Percentiles rank a stretch among this genome's conserved stretches.
Evolutionary conservation across 495 filamentous ascomycete genomes (phyloP).

Genomic region (Bathelium albidoporum): DNA sequence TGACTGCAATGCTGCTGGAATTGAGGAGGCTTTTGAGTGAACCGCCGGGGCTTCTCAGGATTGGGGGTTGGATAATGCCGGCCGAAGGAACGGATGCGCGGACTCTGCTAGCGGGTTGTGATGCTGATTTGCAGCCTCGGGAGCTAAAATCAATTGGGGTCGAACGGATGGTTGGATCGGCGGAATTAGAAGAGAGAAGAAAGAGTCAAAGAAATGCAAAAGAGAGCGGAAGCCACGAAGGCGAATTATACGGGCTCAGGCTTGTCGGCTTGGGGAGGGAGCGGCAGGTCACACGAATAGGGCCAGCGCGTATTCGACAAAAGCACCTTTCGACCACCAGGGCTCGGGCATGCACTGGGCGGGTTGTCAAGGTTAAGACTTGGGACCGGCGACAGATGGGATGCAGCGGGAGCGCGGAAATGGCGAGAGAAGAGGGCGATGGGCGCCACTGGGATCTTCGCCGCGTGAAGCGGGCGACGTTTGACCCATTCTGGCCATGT

Average conservation of each 20-base stretch:
- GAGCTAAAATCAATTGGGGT: background rate
- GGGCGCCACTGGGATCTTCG: constrained; percentile 1
- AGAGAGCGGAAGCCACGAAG: constrained; percentile 2
- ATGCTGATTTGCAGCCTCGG: background rate
- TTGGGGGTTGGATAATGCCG: background rate
- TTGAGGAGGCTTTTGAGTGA: background rate
- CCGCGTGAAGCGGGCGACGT: background rate
- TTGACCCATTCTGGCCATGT: background rate
- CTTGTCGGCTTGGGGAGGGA: background rate
- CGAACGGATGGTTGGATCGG: background rate
- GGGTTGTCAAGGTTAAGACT: constrained; percentile 1
- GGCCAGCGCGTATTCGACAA: constrained; percentile 5
- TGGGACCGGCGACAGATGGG: background rate
- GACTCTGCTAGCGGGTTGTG: background rate
- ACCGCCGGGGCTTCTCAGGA: constrained; percentile 1
- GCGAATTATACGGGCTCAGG: background rate
- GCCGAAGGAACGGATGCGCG: background rate
- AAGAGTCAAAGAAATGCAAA: background rate
- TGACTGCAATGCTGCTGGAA: background rate
- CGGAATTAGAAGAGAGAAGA: background rate
- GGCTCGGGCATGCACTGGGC: background rate
- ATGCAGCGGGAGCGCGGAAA: background rate
- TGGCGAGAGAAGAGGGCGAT: background rate
- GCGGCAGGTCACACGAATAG: constrained; percentile 5
- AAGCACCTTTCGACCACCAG: constrained; percentile 4